Percentiles rank a stretch among this genome's conserved stretches.
Conservation (phyloP, 306 rosid species). For the Adenanthera pavonina region DNA sequence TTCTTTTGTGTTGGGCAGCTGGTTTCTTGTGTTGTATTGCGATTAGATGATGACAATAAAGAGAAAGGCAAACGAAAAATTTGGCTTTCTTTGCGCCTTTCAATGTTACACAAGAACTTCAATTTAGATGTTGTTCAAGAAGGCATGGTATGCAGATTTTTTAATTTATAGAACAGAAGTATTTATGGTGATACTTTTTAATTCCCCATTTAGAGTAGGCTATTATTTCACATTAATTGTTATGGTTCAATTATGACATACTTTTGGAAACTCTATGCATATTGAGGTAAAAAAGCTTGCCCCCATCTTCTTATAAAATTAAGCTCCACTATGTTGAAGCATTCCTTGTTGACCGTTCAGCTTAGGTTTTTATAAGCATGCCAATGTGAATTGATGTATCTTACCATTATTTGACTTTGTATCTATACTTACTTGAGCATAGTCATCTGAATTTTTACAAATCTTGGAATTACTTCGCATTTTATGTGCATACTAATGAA, state of each 20-base stretch:
- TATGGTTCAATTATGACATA: constrained; percentile 1
- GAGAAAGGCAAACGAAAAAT: constrained; percentile 81
- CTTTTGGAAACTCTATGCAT: constrained; percentile 5
- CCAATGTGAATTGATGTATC: constrained; percentile 17
- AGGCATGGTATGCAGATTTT: constrained; percentile 78
- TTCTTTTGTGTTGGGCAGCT: constrained; percentile 75
- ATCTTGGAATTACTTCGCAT: constrained; percentile 6
- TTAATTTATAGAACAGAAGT: constrained; percentile 12
- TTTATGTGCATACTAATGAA: background rate
- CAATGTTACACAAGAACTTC: constrained; percentile 76
- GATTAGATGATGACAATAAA: constrained; percentile 77
- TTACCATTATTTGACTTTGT: background rate
- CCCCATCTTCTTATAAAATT: constrained; percentile 22
- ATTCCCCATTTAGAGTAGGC: constrained; percentile 7
- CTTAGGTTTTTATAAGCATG: constrained; percentile 24
- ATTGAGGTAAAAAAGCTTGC: background rate
- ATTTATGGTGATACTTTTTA: background rate
- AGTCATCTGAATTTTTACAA: constrained; percentile 1
- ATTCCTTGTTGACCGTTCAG: constrained; percentile 7
- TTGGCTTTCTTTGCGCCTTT: constrained; percentile 94
- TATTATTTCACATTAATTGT: constrained; percentile 12
- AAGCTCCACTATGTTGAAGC: constrained; percentile 24
- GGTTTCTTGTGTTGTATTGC: constrained; percentile 81
- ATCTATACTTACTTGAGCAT: background rate
- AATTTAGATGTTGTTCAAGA: constrained; percentile 77